phyloP scores from a whole-genome alignment of 2,329 filamentous ascomycete species.

The Cladosporium sp. region DNA sequence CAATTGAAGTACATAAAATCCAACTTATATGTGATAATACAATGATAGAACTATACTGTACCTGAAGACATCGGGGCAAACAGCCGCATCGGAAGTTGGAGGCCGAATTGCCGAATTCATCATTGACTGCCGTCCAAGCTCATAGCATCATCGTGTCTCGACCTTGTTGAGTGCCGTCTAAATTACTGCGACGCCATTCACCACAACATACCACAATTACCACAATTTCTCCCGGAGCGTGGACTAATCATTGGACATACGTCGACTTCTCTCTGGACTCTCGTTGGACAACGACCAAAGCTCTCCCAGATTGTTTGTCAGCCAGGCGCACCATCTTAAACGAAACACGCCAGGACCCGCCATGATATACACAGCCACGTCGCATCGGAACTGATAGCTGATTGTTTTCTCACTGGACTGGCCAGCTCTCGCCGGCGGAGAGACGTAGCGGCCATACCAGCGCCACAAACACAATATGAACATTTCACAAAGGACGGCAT shows the following conservation, averaged over 20 bases:
- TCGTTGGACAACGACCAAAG: background rate
- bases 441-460: background rate
- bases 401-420: background rate
- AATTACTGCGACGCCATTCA: background rate
- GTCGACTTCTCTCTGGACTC: background rate
- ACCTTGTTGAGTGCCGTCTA: background rate
- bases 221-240: background rate
- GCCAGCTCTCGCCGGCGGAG: background rate
- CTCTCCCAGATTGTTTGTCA: background rate
- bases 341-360: background rate
- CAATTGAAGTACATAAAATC: background rate
- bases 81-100: background rate
- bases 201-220: background rate
- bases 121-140: background rate
- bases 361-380: constrained; percentile 3
- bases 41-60: background rate
- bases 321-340: background rate
- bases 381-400: constrained; percentile 8
- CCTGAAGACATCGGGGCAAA: background rate
- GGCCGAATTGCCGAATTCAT: constrained; percentile 3
- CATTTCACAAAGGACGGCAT: constrained; percentile 21
- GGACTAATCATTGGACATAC: constrained; percentile 1
- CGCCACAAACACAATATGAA: background rate
- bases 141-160: background rate
- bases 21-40: background rate